phyloP scores from a whole-genome alignment of 2,329 filamentous ascomycete species.

The Leptodontidium sp. region DNA sequence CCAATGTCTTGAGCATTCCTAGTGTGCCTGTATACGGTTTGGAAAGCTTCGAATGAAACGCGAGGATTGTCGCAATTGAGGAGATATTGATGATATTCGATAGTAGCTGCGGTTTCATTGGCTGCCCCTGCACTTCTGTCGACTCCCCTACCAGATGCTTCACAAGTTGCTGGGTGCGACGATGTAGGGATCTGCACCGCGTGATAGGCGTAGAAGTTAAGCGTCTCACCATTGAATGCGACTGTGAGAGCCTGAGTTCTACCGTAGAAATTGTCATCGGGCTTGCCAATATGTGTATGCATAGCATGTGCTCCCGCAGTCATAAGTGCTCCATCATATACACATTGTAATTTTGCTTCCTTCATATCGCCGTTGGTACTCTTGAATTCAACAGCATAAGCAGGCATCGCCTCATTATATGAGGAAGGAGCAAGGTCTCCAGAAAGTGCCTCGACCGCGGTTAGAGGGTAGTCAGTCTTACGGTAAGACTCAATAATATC shows the following conservation, averaged over 20 bases:
- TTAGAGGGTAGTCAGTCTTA: constrained; percentile 23
- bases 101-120: neutral
- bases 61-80: constrained; percentile 19
- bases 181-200: neutral
- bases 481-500: constrained; percentile 27
- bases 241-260: constrained; percentile 32
- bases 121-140: neutral
- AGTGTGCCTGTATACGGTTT: constrained; percentile 26
- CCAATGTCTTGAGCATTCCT: constrained; percentile 32
- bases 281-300: constrained; percentile 22
- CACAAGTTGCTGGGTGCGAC: constrained; percentile 1
- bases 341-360: constrained; percentile 30
- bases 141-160: too few species aligned
- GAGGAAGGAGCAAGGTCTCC: constrained; percentile 18
- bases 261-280: constrained; percentile 27
- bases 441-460: constrained; percentile 25
- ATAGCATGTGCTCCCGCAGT: constrained; percentile 21
- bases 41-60: constrained; percentile 21
- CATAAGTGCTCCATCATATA: constrained; percentile 30
- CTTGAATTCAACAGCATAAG: constrained; percentile 32
- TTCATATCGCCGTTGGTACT: constrained; percentile 21
- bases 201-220: constrained; percentile 25
- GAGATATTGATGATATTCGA: constrained; percentile 20
- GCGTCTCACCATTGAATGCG: constrained; percentile 23
- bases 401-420: constrained; percentile 29